phyloP scores from a whole-genome alignment of 495 filamentous ascomycete species.

The Xylaria castorea region DNA sequence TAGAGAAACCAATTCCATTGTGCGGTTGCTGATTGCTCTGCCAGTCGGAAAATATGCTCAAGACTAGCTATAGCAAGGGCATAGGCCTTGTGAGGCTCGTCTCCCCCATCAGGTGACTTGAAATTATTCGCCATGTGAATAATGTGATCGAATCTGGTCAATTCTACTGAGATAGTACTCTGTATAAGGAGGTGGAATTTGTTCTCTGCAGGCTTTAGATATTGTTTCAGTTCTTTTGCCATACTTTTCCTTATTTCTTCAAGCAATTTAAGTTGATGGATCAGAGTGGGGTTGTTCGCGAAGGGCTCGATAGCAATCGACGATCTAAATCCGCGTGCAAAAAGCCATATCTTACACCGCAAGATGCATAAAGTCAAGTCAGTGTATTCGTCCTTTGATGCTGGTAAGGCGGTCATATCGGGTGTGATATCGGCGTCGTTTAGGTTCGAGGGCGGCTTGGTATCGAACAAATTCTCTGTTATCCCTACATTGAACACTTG shows the following conservation, averaged over 20 bases:
- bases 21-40: neutral
- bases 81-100: neutral
- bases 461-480: slow-evolving; percentile 18
- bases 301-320: neutral
- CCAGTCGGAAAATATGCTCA: slow-evolving; percentile 15
- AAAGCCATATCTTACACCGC: slow-evolving; percentile 19
- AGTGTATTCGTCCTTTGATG: slow-evolving; percentile 12
- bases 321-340: slow-evolving; percentile 9
- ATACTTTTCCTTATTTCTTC: slow-evolving; percentile 3
- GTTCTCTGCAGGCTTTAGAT: neutral
- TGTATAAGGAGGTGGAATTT: slow-evolving; percentile 2
- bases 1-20: slow-evolving; percentile 14
- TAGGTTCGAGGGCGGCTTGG: slow-evolving; percentile 16
- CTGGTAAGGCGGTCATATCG: slow-evolving; percentile 10
- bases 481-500: slow-evolving; percentile 19
- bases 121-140: slow-evolving; percentile 17
- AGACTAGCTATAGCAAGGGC: slow-evolving; percentile 14
- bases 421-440: slow-evolving; percentile 21
- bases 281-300: neutral
- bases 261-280: neutral
- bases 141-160: slow-evolving; percentile 15
- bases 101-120: neutral
- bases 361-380: slow-evolving; percentile 23
- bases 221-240: slow-evolving; percentile 6
- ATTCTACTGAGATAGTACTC: neutral